Base-by-base conservation (phyloP, 495 filamentous ascomycete genomes). In the Opeltia flavorubescens region DNA sequence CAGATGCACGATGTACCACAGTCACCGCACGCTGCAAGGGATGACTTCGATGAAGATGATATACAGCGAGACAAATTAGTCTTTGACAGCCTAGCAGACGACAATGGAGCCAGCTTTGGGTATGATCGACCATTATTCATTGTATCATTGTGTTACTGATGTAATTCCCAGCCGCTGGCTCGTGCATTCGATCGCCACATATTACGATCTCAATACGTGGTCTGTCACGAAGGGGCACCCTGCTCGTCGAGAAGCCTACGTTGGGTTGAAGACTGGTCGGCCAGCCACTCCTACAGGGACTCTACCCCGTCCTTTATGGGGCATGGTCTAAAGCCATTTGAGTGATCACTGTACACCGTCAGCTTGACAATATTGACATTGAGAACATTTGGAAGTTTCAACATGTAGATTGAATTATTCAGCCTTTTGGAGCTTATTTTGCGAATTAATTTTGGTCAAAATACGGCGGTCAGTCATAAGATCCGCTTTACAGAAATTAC, bases 141-240 rank as follows among this genome's bases (percentile, higher is more conserved):
- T 25, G 36, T 15, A 38, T 17, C 5, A 12, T 23, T 17, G 7
- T 30, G 38, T 53, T 51, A n/a, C 57, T 60, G 38, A 56, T 21
- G 17, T 50, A 3, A 4, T 21, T 38, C 50, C 15, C 50, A 93
- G 86, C 51, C 83, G 91, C 42, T 98, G 86, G 84, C 76, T 98
- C 46, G 87, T 95, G 4, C 88, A 98, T 65, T 82, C 79, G 41
- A 86, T 98, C 52, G 93, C 86, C 18, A 70, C 79, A 5, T 96
- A 98, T 62, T 98, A 98, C 61, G 89, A 87, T 26, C 70, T 98
- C 47, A 77, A 76, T 41, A 89, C 86, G 34, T 88, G 83, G 72
- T 86, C 81, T 2, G 74, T 89, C 55, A 84, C 84, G 1, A 71
- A 79, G 13, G 86, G 84, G 17, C 69, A 81, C 54, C 84, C 86